Evolutionary conservation across 176 grass and related monocot species (phyloP).

Genomic region (Zoysia japonica): DNA sequence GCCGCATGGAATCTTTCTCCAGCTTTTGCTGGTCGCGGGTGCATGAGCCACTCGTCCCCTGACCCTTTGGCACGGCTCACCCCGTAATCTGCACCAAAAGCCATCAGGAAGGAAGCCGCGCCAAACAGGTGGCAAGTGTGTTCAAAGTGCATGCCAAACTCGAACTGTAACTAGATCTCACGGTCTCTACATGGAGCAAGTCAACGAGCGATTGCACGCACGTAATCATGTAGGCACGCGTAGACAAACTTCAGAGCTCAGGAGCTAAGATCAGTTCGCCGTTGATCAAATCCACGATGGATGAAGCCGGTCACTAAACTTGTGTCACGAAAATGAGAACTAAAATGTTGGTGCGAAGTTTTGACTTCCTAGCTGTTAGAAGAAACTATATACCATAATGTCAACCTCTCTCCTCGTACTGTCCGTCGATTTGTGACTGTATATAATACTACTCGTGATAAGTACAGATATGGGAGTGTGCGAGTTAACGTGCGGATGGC

Average conservation of each 20-base stretch:
- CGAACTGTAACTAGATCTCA: background rate
- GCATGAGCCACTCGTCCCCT: too few species aligned
- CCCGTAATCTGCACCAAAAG: too few species aligned
- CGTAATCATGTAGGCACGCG: background rate
- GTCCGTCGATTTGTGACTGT: too few species aligned
- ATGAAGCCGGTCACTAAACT: background rate
- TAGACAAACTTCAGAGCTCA: background rate
- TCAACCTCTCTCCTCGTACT: background rate
- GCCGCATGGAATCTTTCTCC: too few species aligned
- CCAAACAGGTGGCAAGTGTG: too few species aligned
- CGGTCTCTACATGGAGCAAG: background rate
- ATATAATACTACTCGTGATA: background rate
- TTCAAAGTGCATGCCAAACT: background rate
- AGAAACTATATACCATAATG: background rate
- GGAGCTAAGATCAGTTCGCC: too few species aligned
- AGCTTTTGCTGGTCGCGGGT: too few species aligned
- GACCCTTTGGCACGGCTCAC: too few species aligned
- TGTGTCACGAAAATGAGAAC: too few species aligned
- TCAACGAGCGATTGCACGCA: conserved; percentile 8
- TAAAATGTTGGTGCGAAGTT: background rate
- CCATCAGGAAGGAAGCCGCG: too few species aligned
- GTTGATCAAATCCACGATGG: background rate
- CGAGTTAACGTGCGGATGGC: too few species aligned
- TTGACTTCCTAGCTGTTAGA: background rate
- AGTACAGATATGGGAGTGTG: too few species aligned